These are phyloP conservation scores for Arabidopsis hybrid DNA, from an alignment of 441 rosid genomes.

Conservation along the genomic window DNA sequence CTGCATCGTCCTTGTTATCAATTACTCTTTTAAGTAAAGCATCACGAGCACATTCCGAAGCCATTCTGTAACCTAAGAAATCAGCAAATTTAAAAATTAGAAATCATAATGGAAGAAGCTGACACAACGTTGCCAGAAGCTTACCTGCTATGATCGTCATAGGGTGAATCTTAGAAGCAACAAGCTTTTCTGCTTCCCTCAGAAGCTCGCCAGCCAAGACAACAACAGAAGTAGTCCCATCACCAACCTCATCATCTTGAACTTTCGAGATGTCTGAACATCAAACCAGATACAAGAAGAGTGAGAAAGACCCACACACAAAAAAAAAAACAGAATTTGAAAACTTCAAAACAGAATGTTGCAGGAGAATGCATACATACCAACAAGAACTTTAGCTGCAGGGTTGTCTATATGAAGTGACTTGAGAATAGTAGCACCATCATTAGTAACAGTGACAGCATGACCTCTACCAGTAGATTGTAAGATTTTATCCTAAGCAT, in stretches of 20 bases:
- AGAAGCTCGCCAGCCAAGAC: conserved; percentile 98
- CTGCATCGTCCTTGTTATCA: conserved; percentile 88
- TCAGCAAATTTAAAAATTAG: neutral
- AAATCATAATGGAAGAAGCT: neutral
- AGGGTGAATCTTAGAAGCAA: conserved; percentile 94
- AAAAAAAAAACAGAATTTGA: neutral
- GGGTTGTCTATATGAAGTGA: conserved; percentile 95
- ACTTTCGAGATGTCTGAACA: conserved; percentile 91
- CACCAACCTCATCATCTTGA: conserved; percentile 99
- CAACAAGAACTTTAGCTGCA: conserved; percentile 96
- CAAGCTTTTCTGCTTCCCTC: conserved; percentile 95
- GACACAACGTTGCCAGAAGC: neutral
- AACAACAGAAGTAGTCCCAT: conserved; percentile 98
- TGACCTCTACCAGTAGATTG: conserved; percentile 95
- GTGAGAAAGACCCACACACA: conserved; percentile 10
- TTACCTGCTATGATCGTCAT: conserved; percentile 93
- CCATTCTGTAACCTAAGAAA: conserved; percentile 87
- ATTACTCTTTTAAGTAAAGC: conserved; percentile 77
- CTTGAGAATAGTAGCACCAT: conserved; percentile 96
- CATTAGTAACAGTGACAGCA: conserved; percentile 90
- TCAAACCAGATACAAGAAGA: conserved; percentile 35
- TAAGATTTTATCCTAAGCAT: conserved; percentile 80
- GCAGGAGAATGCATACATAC: conserved; percentile 54
- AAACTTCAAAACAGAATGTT: neutral
- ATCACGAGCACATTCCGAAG: conserved; percentile 92